Conservation (phyloP, 768 basidiomycete genomes). For the Thelephora ganbajun region DNA sequence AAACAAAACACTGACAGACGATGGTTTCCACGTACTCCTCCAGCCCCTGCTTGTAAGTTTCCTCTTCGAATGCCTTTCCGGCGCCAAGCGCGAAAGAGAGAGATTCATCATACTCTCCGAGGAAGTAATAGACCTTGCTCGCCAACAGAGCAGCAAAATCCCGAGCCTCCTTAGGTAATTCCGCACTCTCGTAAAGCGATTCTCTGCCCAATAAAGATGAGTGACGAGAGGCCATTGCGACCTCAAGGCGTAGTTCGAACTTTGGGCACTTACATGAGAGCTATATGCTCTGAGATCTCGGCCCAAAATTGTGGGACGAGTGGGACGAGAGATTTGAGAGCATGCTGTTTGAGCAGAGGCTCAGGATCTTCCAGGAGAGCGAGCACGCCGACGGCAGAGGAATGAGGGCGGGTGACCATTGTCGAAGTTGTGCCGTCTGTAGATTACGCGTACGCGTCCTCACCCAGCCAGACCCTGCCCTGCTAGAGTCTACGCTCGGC, state of each 20-base stretch:
- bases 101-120: conserved; percentile 92
- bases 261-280: conserved; percentile 54
- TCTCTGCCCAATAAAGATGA: conserved; percentile 41
- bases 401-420: conserved; percentile 64
- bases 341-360: conserved; percentile 79
- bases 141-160: conserved; percentile 81
- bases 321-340: conserved; percentile 66
- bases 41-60: conserved; percentile 44
- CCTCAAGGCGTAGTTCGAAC: neutral
- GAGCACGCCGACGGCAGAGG: conserved; percentile 81
- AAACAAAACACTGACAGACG: conserved; percentile 50
- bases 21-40: conserved; percentile 93
- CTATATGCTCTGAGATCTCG: conserved; percentile 92
- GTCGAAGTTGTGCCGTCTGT: conserved; percentile 9
- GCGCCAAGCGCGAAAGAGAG: conserved; percentile 91
- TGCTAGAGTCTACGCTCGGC: neutral
- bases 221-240: conserved; percentile 1
- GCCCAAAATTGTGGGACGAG: conserved; percentile 96
- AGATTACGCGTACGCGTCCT: conserved; percentile 8
- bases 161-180: conserved; percentile 59
- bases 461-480: no score
- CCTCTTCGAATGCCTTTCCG: conserved; percentile 71
- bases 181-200: conserved; percentile 72
- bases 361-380: conserved; percentile 87
- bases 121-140: conserved; percentile 97